These are phyloP conservation scores for Candida maltosa DNA, from an alignment of 805 yeast genomes.

Conservation along the genomic window DNA sequence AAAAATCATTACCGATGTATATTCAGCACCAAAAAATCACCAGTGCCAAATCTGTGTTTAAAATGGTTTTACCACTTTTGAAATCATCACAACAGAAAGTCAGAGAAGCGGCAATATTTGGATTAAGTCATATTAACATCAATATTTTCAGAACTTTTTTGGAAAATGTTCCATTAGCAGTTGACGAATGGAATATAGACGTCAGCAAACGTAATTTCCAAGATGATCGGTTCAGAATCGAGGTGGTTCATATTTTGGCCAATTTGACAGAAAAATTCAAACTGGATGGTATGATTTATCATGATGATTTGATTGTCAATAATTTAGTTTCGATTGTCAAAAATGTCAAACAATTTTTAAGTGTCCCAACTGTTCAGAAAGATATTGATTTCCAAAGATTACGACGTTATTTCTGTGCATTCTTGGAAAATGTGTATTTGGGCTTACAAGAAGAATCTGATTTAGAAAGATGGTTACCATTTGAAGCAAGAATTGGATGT, in stretches of 20 bases:
- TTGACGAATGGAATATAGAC: slow-evolving; percentile 45
- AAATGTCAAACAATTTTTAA: slow-evolving; percentile 57
- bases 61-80: slow-evolving; percentile 80
- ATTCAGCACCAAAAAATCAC: slow-evolving; percentile 91
- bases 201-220: slow-evolving; percentile 23
- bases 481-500: slow-evolving; percentile 79
- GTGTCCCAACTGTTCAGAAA: slow-evolving; percentile 54
- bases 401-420: slow-evolving; percentile 79
- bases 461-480: slow-evolving; percentile 64
- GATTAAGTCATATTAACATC: slow-evolving; percentile 84
- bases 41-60: slow-evolving; percentile 85
- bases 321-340: slow-evolving; percentile 62
- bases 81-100: slow-evolving; percentile 66
- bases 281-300: slow-evolving; percentile 35
- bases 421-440: slow-evolving; percentile 69
- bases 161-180: slow-evolving; percentile 65
- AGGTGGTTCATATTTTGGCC: slow-evolving; percentile 70
- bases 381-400: slow-evolving; percentile 72
- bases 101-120: slow-evolving; percentile 84
- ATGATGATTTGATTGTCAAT: slow-evolving; percentile 67
- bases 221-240: slow-evolving; percentile 59
- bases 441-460: slow-evolving; percentile 45
- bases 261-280: slow-evolving; percentile 62
- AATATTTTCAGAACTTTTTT: slow-evolving; percentile 82
- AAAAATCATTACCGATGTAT: slow-evolving; percentile 73